Conservation (phyloP, 768 basidiomycete genomes). For the Suillus alpinus region DNA sequence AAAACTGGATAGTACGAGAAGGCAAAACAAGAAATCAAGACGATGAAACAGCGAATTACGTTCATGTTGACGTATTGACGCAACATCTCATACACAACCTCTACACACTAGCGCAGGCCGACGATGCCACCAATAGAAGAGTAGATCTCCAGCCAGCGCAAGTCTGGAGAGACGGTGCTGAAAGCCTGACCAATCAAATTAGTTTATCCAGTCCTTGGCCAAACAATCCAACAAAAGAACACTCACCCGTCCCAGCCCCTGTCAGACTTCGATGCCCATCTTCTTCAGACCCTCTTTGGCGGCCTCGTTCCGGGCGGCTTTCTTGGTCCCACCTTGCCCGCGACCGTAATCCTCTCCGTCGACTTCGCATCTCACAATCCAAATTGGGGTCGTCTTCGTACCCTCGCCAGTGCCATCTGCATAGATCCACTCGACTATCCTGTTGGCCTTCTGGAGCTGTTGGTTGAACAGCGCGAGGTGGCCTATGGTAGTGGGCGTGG, state of each 20-base stretch:
- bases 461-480: conserved; percentile 84
- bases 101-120: conserved; percentile 64
- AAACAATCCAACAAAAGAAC: conserved; percentile 8
- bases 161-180: conserved; percentile 58
- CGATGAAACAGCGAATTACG: background rate
- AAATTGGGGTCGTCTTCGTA: conserved; percentile 70
- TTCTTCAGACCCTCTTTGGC: conserved; percentile 68
- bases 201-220: conserved; percentile 16
- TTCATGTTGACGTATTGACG: conserved; percentile 3
- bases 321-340: conserved; percentile 75
- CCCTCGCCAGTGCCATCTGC: conserved; percentile 43
- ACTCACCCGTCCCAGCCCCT: conserved; percentile 4
- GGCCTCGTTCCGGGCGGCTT: conserved; percentile 76
- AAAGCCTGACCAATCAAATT: conserved; percentile 20
- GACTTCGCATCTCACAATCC: conserved; percentile 65
- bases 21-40: background rate
- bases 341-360: conserved; percentile 56
- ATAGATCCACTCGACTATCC: conserved; percentile 70
- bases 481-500: conserved; percentile 40
- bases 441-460: conserved; percentile 56
- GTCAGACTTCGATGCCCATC: conserved; percentile 51
- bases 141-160: conserved; percentile 42
- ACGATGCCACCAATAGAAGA: conserved; percentile 13
- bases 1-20: background rate
- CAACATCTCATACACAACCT: conserved; percentile 43